Conservation (phyloP, 1,284 basidiomycete species). For the Boletellus deceptivus region DNA sequence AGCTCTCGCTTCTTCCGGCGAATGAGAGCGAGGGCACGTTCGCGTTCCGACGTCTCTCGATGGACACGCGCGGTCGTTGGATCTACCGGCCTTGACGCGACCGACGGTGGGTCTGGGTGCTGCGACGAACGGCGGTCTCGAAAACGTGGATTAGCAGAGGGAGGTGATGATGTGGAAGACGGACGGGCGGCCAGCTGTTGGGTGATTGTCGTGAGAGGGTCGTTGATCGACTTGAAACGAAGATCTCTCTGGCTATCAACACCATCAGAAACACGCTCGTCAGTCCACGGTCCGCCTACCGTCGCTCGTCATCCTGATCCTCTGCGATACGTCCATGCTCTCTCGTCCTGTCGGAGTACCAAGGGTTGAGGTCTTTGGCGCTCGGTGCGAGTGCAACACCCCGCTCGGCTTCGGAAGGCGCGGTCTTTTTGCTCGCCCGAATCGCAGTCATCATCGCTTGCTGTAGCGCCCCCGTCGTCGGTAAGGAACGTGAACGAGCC, state of each 20-base stretch:
- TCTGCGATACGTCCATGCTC: conserved; percentile 32
- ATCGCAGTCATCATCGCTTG: conserved; percentile 45
- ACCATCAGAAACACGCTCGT: too few relatives aligned
- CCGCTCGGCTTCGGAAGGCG: conserved; percentile 57
- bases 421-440: conserved; percentile 46
- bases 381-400: conserved; percentile 71
- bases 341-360: conserved; percentile 57
- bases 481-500: not conserved
- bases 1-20: conserved; percentile 56
- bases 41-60: conserved; percentile 72
- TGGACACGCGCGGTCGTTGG: conserved; percentile 51
- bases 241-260: too few relatives aligned
- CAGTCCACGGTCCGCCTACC: conserved; percentile 20
- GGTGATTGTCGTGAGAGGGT: too few relatives aligned
- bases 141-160: conserved; percentile 4
- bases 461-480: conserved; percentile 25
- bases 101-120: conserved; percentile 16
- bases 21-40: conserved; percentile 68
- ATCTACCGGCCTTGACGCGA: conserved; percentile 24
- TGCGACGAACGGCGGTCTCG: conserved; percentile 10
- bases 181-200: too few relatives aligned
- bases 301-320: conserved; percentile 20
- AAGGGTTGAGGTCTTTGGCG: conserved; percentile 71
- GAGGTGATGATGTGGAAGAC: conserved; percentile 7
- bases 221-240: too few relatives aligned